phyloP scores from a whole-genome alignment of 1,284 basidiomycete genomes.

The Coniophora puteana region DNA sequence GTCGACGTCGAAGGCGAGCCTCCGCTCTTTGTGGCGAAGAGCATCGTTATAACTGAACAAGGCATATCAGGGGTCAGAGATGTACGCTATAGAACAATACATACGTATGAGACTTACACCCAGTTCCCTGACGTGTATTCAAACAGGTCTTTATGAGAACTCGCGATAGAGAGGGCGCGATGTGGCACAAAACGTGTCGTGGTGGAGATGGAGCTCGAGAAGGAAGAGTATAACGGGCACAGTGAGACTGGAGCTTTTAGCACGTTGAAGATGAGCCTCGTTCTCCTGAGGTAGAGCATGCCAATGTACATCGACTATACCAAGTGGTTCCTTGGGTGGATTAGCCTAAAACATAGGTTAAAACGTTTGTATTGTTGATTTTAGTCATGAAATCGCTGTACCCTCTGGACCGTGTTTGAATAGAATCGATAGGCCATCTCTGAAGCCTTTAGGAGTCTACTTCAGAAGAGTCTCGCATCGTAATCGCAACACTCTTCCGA shows the following conservation, averaged over 20 bases:
- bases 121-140: neutral
- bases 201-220: neutral
- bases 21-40: slow-evolving; percentile 40
- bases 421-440: too few species aligned
- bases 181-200: neutral
- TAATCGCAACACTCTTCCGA: too few species aligned
- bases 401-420: too few species aligned
- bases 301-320: too few species aligned
- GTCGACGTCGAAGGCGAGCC: slow-evolving; percentile 34
- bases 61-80: slow-evolving; percentile 2
- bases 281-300: neutral
- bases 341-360: too few species aligned
- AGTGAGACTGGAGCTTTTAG: neutral
- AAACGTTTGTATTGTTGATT: too few species aligned
- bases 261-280: neutral
- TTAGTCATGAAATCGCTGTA: too few species aligned
- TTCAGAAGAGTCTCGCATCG: too few species aligned
- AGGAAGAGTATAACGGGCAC: neutral
- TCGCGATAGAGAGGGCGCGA: neutral
- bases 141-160: neutral
- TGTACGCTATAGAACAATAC: neutral
- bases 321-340: too few species aligned
- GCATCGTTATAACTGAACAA: slow-evolving; percentile 14
- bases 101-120: slow-evolving; percentile 2
- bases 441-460: too few species aligned